Conservation (phyloP, 768 basidiomycete genomes). For the Serendipita sp. region DNA sequence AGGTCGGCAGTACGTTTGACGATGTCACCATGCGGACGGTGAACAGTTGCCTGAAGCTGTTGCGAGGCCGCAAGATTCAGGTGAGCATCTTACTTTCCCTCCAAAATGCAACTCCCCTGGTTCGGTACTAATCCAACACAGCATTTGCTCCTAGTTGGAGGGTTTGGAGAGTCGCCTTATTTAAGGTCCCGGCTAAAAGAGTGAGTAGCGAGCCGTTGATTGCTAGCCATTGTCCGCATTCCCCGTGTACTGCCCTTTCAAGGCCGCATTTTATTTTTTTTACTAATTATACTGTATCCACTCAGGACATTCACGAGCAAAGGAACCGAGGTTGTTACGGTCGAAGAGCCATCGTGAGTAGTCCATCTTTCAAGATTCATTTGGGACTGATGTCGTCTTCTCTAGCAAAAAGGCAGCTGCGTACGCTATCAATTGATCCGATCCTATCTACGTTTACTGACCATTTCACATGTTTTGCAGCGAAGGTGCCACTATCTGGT, state of each 20-base stretch:
- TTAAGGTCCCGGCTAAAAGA: not conserved
- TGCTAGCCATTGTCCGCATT: too few species aligned
- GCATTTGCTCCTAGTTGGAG: not conserved
- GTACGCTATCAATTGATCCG: not conserved
- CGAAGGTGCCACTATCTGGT: conserved; percentile 5
- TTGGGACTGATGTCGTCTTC: not conserved
- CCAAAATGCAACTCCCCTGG: too few species aligned
- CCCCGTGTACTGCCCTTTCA: too few species aligned
- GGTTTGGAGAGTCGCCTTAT: not conserved
- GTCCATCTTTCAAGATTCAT: not conserved
- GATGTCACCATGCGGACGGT: not conserved
- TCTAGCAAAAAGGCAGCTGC: not conserved
- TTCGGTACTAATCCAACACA: not conserved
- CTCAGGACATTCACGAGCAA: not conserved
- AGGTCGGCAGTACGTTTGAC: not conserved
- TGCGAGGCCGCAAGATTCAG: not conserved
- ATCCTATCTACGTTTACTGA: not conserved
- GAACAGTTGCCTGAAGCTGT: not conserved
- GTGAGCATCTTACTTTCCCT: not conserved
- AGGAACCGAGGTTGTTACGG: not conserved
- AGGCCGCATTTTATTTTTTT: too few species aligned
- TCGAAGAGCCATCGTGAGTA: not conserved
- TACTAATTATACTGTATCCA: too few species aligned
- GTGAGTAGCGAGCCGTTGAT: not conserved
- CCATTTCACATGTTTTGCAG: not conserved